A percentile compares a stretch with the other conserved stretches of the same genome.
These are phyloP conservation scores for Inga oerstediana DNA, from an alignment of 306 rosid genomes.

Conservation along the genomic window DNA sequence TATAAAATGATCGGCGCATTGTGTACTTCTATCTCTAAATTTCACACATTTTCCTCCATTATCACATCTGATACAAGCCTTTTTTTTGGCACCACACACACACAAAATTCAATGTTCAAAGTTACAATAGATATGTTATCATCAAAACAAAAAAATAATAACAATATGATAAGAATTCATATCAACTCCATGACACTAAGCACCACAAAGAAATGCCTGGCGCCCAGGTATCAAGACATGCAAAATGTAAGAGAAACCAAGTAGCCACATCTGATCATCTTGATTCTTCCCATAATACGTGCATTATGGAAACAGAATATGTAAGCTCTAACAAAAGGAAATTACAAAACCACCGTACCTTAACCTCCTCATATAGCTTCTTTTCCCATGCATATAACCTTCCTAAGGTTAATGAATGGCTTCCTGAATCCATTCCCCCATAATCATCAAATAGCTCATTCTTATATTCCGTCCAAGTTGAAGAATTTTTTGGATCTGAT, in stretches of 20 bases:
- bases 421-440: conserved; percentile 92
- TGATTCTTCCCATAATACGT: conserved; percentile 11
- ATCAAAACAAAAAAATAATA: background rate
- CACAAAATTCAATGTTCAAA: background rate
- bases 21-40: background rate
- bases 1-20: background rate
- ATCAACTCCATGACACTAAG: background rate
- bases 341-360: conserved; percentile 53
- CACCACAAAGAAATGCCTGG: background rate
- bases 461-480: conserved; percentile 73
- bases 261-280: background rate
- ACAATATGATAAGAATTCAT: background rate
- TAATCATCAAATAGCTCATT: conserved; percentile 84
- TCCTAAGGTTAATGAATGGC: conserved; percentile 85
- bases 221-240: background rate
- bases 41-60: background rate
- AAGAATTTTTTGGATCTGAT: conserved; percentile 60
- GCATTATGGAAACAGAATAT: conserved; percentile 19
- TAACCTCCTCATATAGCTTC: conserved; percentile 93
- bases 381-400: conserved; percentile 97
- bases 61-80: background rate
- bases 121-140: background rate
- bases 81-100: background rate
- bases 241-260: conserved; percentile 13
- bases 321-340: conserved; percentile 11